Evolutionary conservation across 495 filamentous ascomycete genomes (phyloP), one percentile per base, ranked within the genome.

Genomic region (Cercophora newfieldiana): DNA sequence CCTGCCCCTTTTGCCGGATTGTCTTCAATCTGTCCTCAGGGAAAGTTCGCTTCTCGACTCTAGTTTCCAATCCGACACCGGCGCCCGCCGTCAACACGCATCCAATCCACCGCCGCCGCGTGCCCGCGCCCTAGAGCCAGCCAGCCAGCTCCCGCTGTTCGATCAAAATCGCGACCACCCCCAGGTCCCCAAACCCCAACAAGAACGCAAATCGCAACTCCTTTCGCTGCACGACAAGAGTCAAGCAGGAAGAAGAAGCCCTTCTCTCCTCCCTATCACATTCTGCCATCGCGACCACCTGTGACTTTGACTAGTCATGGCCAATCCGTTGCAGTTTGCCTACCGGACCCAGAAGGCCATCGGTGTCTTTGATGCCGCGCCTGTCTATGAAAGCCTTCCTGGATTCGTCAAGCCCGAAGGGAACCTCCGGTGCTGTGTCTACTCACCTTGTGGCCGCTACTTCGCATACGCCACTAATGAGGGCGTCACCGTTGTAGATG

Each of bases 331-430:
- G 78, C 93, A 97, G 87, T 88, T 96, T 86, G 91, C 91, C 74
- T 96, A 90, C 85, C 92, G 95, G 75, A 97, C 95, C 77, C 89
- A 94, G 79, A 97, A 97, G 87, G 90, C 88, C 69, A 92, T 99
- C 82, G 93, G 94, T 71, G 86, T 97, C 79, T 86, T 96, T 78
- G 89, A 98, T 82, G 93, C 92, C 61, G 88, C 87, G 63, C 95
- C 95, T 63, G 85, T 91, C 70, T 99, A 99, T 80, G 87, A 90
- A 78, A 81, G 88, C 75, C 83, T 97, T 70, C 83, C 91, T 75
- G 94, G 90, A 67, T 97, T 98, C 81, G 81, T 81, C 72, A 91
- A 90, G 78, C 94, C 96, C 64, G 90, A 97, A 83, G 94, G 93
- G 75, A 97, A 93, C 79, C 85, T 95, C 71, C 89, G 95, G 79